Base-by-base conservation (phyloP, 306 rosid species). In the Trifolium subterraneum region DNA sequence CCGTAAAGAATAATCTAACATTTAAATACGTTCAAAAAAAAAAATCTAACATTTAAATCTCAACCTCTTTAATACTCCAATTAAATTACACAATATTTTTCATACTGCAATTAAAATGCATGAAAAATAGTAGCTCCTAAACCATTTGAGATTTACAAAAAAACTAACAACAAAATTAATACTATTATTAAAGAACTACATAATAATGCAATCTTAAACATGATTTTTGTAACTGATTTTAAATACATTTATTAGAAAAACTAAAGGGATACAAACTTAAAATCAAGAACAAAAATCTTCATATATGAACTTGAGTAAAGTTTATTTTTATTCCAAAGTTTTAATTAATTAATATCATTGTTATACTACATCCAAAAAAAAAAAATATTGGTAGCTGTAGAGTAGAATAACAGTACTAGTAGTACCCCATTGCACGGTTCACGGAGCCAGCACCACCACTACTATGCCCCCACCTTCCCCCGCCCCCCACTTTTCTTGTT, bases 401-500 rank as follows among this genome's bases (percentile, higher is more conserved):
- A 65, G 20, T 65, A 51, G 52, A 33, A 35, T 62, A 62, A 62
- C 15, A 62, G 68, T 62, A 33, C 68, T 14, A 50, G 64, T 64
- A 72, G 72, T 71, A 52, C 76, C 71, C 29, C 42, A 33, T 56
- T 72, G 78, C 78, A 79, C 74, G 77, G 78, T 79, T 42, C 79
- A 79, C 36, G 74, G 74, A 78, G 77, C 44, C 56, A 64, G 54
- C 83, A 65, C 73, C 74, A 14, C 78, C 63, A 58, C 42, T 10
- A 47, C 11, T 44, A 47, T 81, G 81, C 4, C 64, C 84, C 70
- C 76, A 22, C 60, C 52, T 2, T 31, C 36, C 12, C 33, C 33
- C 33, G 33, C 33, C 33, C 65, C 64, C 84, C 84, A 80, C 84
- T 76, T 71, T 75, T 64, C 39, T 47, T 70, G 84, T 61, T 80